These are phyloP conservation scores for Talaromyces proteolyticus DNA, from an alignment of 495 filamentous ascomycete species.

Conservation along the genomic window DNA sequence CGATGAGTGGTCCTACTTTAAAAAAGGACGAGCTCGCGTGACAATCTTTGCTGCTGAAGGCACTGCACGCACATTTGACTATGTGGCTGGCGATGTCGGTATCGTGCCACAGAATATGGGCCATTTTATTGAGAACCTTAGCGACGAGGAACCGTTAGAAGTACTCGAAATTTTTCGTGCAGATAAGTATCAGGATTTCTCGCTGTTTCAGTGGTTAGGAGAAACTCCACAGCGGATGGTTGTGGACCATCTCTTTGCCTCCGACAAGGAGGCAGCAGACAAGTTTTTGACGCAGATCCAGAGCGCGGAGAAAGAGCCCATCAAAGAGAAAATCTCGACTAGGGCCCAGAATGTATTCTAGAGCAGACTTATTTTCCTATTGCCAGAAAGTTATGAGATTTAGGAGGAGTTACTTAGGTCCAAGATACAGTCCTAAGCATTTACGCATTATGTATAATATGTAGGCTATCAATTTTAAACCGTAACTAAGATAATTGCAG, in stretches of 20 bases:
- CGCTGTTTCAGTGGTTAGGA: slow-evolving; percentile 63
- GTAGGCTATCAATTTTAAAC: too few species aligned
- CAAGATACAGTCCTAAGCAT: too few species aligned
- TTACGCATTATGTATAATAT: too few species aligned
- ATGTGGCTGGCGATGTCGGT: slow-evolving; percentile 52
- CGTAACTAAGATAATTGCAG: too few species aligned
- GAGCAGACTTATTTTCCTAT: not conserved
- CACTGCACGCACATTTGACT: slow-evolving; percentile 26
- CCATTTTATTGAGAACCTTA: slow-evolving; percentile 59
- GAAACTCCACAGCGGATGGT: slow-evolving; percentile 58
- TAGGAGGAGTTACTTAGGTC: too few species aligned
- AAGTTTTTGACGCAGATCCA: slow-evolving; percentile 51
- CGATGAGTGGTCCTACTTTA: slow-evolving; percentile 53
- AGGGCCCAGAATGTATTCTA: not conserved
- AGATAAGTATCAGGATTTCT: slow-evolving; percentile 56
- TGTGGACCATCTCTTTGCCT: slow-evolving; percentile 52
- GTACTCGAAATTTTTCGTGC: slow-evolving; percentile 55
- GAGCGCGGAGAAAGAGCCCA: slow-evolving; percentile 34
- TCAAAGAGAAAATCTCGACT: slow-evolving; percentile 3
- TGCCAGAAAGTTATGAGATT: not conserved
- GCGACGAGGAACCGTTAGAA: slow-evolving; percentile 50
- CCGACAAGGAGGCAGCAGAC: slow-evolving; percentile 45
- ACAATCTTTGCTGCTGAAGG: slow-evolving; percentile 46
- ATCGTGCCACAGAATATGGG: slow-evolving; percentile 57
- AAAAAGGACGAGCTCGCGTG: slow-evolving; percentile 42